These are phyloP conservation scores for Fraxinus latifolia DNA, from an alignment of 305 asterid genomes.

Conservation along the genomic window DNA sequence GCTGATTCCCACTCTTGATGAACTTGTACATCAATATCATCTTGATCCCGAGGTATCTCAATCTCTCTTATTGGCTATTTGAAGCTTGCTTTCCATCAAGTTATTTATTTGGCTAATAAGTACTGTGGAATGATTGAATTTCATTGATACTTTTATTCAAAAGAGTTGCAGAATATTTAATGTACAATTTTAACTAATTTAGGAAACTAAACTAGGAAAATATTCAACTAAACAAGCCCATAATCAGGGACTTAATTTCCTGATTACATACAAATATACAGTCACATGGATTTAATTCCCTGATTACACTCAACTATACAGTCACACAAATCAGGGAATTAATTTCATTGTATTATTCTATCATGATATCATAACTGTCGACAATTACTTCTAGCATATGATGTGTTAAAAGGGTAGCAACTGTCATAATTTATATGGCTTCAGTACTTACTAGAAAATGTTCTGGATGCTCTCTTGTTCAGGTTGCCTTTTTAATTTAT, in stretches of 20 bases:
- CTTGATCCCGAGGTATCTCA: conserved; percentile 96
- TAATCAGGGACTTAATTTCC: not conserved
- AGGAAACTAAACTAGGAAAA: not conserved
- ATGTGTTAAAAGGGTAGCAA: not conserved
- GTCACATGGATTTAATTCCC: not conserved
- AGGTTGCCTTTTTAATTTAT: conserved; percentile 94
- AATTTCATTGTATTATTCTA: not conserved
- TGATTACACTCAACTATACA: not conserved
- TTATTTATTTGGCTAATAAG: not conserved
- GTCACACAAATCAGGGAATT: not conserved
- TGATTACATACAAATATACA: not conserved
- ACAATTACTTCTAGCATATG: not conserved
- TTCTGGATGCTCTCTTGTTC: conserved; percentile 29
- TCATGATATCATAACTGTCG: not conserved
- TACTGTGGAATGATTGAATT: not conserved
- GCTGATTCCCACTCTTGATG: conserved; percentile 85
- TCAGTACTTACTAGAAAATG: not conserved
- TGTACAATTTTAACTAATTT: not conserved
- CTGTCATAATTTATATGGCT: not conserved
- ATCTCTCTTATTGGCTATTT: conserved; percentile 24
- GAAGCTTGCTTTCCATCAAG: conserved; percentile 4
- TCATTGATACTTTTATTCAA: not conserved
- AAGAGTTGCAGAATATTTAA: not conserved
- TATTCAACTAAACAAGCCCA: not conserved
- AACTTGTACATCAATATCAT: conserved; percentile 88